phyloP scores from a whole-genome alignment of 495 filamentous ascomycete genomes.

The Pseudoneurospora amorphoporcata region DNA sequence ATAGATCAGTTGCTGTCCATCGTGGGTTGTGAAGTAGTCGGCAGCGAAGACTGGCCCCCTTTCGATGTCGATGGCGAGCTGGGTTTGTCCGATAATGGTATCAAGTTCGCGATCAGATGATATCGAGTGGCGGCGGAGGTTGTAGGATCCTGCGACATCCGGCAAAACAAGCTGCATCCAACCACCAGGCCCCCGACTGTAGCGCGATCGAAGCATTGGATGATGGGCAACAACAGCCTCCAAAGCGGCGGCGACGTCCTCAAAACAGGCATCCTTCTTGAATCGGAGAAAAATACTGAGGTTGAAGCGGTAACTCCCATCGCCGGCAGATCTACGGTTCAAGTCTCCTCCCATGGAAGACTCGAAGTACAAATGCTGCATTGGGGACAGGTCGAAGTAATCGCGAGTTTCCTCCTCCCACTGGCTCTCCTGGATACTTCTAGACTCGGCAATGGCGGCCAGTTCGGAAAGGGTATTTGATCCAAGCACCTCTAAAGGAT shows the following conservation, averaged over 20 bases:
- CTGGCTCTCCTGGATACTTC: slow-evolving; percentile 20
- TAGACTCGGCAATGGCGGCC: slow-evolving; percentile 24
- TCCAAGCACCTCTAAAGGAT: slow-evolving; percentile 17
- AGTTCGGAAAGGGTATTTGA: slow-evolving; percentile 23
- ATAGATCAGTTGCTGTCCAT: slow-evolving; percentile 44
- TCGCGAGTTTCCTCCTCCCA: slow-evolving; percentile 31
- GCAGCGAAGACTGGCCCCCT: slow-evolving; percentile 37
- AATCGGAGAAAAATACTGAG: slow-evolving; percentile 56
- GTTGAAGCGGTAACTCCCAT: slow-evolving; percentile 60
- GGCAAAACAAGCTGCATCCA: slow-evolving; percentile 35
- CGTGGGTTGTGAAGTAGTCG: slow-evolving; percentile 41
- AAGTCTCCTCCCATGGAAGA: slow-evolving; percentile 30
- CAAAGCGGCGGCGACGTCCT: slow-evolving; percentile 42
- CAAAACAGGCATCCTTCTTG: slow-evolving; percentile 35
- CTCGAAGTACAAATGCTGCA: slow-evolving; percentile 62
- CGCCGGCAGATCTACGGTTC: slow-evolving; percentile 26
- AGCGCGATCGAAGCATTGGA: slow-evolving; percentile 66
- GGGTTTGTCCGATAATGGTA: slow-evolving; percentile 25
- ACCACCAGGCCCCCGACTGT: slow-evolving; percentile 26
- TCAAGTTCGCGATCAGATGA: slow-evolving; percentile 30
- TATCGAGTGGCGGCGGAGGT: slow-evolving; percentile 25
- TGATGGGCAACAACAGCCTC: slow-evolving; percentile 52
- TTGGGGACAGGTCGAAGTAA: slow-evolving; percentile 56
- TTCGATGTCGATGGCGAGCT: slow-evolving; percentile 30
- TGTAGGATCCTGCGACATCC: slow-evolving; percentile 30